These are phyloP conservation scores for Lathyrus aphaca DNA, from an alignment of 306 rosid genomes.

Conservation along the genomic window DNA sequence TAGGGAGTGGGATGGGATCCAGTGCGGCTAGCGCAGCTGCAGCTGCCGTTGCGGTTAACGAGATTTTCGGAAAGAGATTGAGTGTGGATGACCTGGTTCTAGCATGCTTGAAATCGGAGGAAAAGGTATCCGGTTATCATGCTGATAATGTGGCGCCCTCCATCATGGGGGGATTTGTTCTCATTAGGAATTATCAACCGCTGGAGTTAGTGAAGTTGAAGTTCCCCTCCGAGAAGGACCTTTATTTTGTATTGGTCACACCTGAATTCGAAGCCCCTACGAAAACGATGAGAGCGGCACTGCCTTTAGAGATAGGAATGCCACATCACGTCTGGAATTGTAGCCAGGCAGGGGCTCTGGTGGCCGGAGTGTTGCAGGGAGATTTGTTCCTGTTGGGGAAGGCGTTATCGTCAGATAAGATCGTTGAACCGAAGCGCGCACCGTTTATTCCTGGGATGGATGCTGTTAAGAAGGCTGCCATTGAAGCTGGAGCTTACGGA, in stretches of 20 bases:
- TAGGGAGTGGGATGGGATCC: slow-evolving; percentile 88
- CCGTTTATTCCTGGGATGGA: slow-evolving; percentile 93
- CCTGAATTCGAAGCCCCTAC: slow-evolving; percentile 93
- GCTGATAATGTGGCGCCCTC: slow-evolving; percentile 95
- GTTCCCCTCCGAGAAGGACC: slow-evolving; percentile 59
- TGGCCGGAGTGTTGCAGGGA: slow-evolving; percentile 74
- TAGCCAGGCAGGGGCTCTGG: slow-evolving; percentile 86
- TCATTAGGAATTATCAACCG: slow-evolving; percentile 68
- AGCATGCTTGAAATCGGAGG: slow-evolving; percentile 75
- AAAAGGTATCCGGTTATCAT: slow-evolving; percentile 89
- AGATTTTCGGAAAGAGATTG: slow-evolving; percentile 63
- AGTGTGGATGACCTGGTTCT: slow-evolving; percentile 60
- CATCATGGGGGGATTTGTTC: slow-evolving; percentile 84
- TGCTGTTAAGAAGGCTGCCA: slow-evolving; percentile 81
- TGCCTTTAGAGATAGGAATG: slow-evolving; percentile 80
- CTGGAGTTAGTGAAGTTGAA: slow-evolving; percentile 62
- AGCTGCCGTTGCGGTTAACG: slow-evolving; percentile 84
- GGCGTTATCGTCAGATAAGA: slow-evolving; percentile 73
- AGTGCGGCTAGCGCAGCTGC: slow-evolving; percentile 96
- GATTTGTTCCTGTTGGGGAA: slow-evolving; percentile 63
- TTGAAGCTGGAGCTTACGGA: slow-evolving; percentile 78
- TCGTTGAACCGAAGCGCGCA: slow-evolving; percentile 83
- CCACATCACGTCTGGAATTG: slow-evolving; percentile 84
- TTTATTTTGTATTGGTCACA: slow-evolving; percentile 67
- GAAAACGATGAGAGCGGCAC: slow-evolving; percentile 78